Percentiles rank a stretch among this genome's conserved stretches.
Evolutionary conservation across 331 rosid species (phyloP).

Genomic region (Prunus yedoensis): DNA sequence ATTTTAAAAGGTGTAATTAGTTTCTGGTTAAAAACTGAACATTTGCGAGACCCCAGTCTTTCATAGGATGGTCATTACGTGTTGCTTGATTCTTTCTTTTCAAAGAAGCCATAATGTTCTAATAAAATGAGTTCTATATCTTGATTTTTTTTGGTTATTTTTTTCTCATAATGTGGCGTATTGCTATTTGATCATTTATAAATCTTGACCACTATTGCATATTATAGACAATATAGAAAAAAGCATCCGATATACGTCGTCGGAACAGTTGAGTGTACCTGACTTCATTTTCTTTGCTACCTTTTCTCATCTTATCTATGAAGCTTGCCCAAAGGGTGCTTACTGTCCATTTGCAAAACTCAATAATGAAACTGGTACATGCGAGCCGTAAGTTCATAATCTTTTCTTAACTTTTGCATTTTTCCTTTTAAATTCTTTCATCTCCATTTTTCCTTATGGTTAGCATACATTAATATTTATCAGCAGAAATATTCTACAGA

Average conservation of each 20-base stretch:
- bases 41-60: background rate
- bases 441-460: background rate
- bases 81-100: background rate
- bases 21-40: background rate
- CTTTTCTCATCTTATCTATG: slow-evolving; percentile 23
- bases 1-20: background rate
- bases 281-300: slow-evolving; percentile 22
- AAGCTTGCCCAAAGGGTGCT: slow-evolving; percentile 92
- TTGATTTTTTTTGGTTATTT: background rate
- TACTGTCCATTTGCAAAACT: slow-evolving; percentile 74
- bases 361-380: slow-evolving; percentile 58
- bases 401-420: slow-evolving; percentile 8
- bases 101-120: background rate
- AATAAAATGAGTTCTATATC: background rate
- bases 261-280: slow-evolving; percentile 12
- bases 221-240: background rate
- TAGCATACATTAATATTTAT: slow-evolving; percentile 56
- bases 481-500: slow-evolving; percentile 67
- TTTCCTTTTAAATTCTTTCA: slow-evolving; percentile 1
- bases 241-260: background rate
- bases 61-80: background rate
- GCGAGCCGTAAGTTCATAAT: slow-evolving; percentile 81
- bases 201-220: background rate
- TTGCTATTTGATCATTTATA: background rate
- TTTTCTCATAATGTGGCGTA: background rate